A percentile compares a stretch with the other conserved stretches of the same genome.
Evolutionary conservation across 2,329 filamentous ascomycete genomes (phyloP).

Genomic region (Claviceps cyperi): DNA sequence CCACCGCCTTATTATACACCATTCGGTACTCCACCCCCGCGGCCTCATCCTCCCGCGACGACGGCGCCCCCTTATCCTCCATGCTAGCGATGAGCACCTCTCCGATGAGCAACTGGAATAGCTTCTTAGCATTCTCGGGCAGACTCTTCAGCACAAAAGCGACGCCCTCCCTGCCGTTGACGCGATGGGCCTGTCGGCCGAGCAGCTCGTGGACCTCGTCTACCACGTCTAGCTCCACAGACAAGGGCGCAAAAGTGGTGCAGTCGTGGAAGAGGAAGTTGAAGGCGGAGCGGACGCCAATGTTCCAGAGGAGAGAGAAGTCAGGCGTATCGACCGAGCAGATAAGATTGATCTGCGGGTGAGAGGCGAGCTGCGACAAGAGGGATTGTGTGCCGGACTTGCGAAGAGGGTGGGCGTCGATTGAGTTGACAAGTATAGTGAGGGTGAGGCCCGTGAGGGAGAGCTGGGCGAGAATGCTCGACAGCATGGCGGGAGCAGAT

Average conservation of each 20-base stretch:
- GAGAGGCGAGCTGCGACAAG: slow-evolving; percentile 61
- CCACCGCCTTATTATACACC: slow-evolving; percentile 86
- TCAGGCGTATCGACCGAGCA: slow-evolving; percentile 79
- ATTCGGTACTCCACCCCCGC: slow-evolving; percentile 78
- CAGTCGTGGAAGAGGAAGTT: slow-evolving; percentile 87
- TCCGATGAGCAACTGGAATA: slow-evolving; percentile 73
- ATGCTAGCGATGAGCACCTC: slow-evolving; percentile 60
- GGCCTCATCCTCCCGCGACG: slow-evolving; percentile 24
- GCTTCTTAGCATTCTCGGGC: slow-evolving; percentile 77
- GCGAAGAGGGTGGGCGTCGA: slow-evolving; percentile 68
- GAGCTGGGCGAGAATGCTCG: slow-evolving; percentile 49
- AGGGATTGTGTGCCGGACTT: slow-evolving; percentile 54
- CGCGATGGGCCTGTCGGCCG: slow-evolving; percentile 61
- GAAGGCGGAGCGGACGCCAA: slow-evolving; percentile 65
- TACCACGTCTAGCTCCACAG: slow-evolving; percentile 64
- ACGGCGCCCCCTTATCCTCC: slow-evolving; percentile 38
- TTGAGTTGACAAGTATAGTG: slow-evolving; percentile 67
- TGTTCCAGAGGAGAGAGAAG: slow-evolving; percentile 82
- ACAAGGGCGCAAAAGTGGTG: slow-evolving; percentile 71
- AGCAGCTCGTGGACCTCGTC: slow-evolving; percentile 83
- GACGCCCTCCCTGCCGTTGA: slow-evolving; percentile 83
- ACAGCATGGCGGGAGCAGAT: slow-evolving; percentile 54
- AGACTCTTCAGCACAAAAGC: slow-evolving; percentile 80
- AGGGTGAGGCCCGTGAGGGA: slow-evolving; percentile 29
- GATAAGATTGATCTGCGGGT: slow-evolving; percentile 56